Evolutionary conservation across 2,329 filamentous ascomycete species (phyloP), one percentile per base, ranked within the genome.

Genomic region (Fusarium kyushuense): DNA sequence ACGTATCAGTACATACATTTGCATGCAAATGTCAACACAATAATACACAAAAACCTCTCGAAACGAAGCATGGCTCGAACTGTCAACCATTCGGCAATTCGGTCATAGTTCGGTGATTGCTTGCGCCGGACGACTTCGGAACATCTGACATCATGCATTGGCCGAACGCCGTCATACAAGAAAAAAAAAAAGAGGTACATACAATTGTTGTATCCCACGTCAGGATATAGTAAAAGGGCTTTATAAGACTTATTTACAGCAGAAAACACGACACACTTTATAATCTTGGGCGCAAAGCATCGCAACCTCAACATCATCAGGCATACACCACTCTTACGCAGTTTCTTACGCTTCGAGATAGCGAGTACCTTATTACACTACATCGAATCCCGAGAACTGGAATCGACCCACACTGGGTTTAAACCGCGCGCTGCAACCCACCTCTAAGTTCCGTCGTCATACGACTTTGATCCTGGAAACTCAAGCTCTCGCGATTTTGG

Each of bases 81-180:
- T 51, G 25, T 33, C 23, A 35, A 54, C 38, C 51, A 46, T 36
- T 33, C 41, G 67, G 57, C 41, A 53, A 59, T 54, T 74, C 63
- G 75, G 75, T 61, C 72, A 75, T 76, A 74, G 72, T 69, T 77
- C 75, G 75, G 75, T 63, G 54, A 76, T 58, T 55, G 63, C 54
- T 54, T 54, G 45, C 67, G 33, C 47, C 66, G 58, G 64, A 71
- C 71, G 48, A 51, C 66, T 62, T 69, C 66, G 69, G 67, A 66
- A 70, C 52, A 55, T 49, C 72, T 73, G 69, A 72, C 68, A 74
- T 74, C 71, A 73, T 72, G 41, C 41, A 29, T 56, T 56, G 35
- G 42, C 55, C 38, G 40, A 54, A 51, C 35, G 27, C 46, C 54
- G 32, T 66, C 63, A 60, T 67, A 19, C 33, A 69, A 36, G 14